phyloP scores from a whole-genome alignment of 2,329 filamentous ascomycete species.

The Whalleya microplaca region DNA sequence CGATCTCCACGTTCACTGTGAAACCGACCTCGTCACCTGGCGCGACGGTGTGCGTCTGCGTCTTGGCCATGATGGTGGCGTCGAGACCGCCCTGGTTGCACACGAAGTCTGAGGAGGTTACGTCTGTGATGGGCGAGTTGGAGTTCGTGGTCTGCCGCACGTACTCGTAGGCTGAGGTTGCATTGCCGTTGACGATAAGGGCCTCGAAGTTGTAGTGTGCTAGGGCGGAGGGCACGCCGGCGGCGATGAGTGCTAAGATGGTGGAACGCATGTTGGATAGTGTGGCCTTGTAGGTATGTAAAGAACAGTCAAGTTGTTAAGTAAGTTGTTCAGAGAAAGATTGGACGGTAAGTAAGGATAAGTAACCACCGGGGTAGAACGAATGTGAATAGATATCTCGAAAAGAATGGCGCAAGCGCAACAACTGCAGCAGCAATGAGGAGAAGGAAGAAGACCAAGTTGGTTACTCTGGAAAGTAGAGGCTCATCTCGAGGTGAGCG shows the following conservation, averaged over 20 bases:
- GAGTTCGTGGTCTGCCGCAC: conserved; percentile 12
- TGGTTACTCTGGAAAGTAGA: too few species aligned
- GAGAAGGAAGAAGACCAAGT: too few species aligned
- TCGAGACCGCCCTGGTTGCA: conserved; percentile 16
- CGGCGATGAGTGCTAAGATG: background rate
- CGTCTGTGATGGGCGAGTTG: conserved; percentile 13
- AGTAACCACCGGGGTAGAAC: too few species aligned
- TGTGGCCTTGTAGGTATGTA: too few species aligned
- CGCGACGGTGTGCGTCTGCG: conserved; percentile 1
- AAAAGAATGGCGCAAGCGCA: too few species aligned
- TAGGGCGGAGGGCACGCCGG: background rate
- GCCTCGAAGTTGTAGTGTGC: conserved; percentile 20
- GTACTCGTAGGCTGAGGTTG: conserved; percentile 19
- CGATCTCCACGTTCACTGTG: conserved; percentile 14
- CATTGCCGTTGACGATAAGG: conserved; percentile 17
- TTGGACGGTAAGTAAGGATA: too few species aligned
- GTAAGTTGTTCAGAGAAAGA: too few species aligned
- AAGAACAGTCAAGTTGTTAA: too few species aligned
- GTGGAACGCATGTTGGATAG: too few species aligned
- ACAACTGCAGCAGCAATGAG: too few species aligned
- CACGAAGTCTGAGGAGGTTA: conserved; percentile 18
- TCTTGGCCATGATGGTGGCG: background rate
- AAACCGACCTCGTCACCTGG: conserved; percentile 19
- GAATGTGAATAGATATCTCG: too few species aligned
- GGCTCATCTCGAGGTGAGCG: too few species aligned